Evolutionary conservation across 768 basidiomycete genomes (phyloP).

Genomic region (Suillus paluster): DNA sequence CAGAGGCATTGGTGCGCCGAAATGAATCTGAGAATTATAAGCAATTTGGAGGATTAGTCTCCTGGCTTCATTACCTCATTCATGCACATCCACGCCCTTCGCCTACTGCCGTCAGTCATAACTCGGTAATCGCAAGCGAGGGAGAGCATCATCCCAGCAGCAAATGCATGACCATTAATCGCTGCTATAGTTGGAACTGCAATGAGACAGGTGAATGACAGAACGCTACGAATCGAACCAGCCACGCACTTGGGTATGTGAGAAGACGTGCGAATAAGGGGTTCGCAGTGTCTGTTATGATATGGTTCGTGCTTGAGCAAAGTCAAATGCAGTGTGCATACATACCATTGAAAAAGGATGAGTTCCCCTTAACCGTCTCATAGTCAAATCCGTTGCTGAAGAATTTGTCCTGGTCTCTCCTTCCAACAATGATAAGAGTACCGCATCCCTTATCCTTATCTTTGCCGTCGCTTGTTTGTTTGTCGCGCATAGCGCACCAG

Average conservation of each 20-base stretch:
- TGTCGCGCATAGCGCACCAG: slow-evolving; percentile 58
- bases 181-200: slow-evolving; percentile 80
- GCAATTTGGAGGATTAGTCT: background rate
- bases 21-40: slow-evolving; percentile 58
- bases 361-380: slow-evolving; percentile 51
- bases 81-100: slow-evolving; percentile 89
- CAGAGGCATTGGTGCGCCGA: slow-evolving; percentile 80
- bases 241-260: slow-evolving; percentile 70
- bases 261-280: slow-evolving; percentile 72
- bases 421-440: slow-evolving; percentile 78
- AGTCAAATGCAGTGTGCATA: background rate
- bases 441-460: slow-evolving; percentile 57
- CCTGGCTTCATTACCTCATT: slow-evolving; percentile 64
- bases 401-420: slow-evolving; percentile 80
- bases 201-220: slow-evolving; percentile 3
- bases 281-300: slow-evolving; percentile 65
- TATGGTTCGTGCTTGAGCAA: slow-evolving; percentile 1
- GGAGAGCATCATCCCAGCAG: slow-evolving; percentile 79
- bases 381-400: slow-evolving; percentile 86
- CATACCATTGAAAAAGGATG: slow-evolving; percentile 70
- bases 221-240: background rate
- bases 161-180: slow-evolving; percentile 87
- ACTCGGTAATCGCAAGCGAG: slow-evolving; percentile 87
- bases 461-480: slow-evolving; percentile 42
- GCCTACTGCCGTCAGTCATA: slow-evolving; percentile 80